Evolutionary conservation across 2,329 filamentous ascomycete genomes (phyloP), one percentile per base, ranked within the genome.

Genomic region (Cephalotrichum gorgonifer): DNA sequence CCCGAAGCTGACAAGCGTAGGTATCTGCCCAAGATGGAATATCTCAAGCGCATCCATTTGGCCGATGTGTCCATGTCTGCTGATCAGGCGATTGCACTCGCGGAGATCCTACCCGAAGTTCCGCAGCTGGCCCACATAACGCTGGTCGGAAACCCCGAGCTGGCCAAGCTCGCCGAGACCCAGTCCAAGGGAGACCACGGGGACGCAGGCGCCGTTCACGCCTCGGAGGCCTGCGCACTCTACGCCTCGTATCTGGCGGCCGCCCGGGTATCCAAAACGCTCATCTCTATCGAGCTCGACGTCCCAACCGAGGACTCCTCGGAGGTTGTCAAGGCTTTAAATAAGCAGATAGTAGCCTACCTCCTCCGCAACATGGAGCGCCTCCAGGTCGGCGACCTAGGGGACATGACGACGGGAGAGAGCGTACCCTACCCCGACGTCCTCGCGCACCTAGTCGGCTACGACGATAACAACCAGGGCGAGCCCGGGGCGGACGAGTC

Each of bases 341-440:
- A 89, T 1, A 94, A 91, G 60, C 90, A 95, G 63, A 86, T 95
- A n/a, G 84, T 96, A 41, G 91, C 88, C 1, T 96, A 96, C 64
- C 95, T 87, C 54, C 74, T 98, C 53, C 81, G 86, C 50, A 98
- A 98, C 58, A 84, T 98, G 72, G 88, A 95, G 62, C 79, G 78
- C 9, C 78, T 85, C 15, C 82, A 87, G 11, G 79, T 88, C 51
- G 75, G 79, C 51, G 68, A 68, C 53, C 58, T 69, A 23, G 64
- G 71, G 2, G 69, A 67, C 47, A 64, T 55, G 47, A 62, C 61
- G 61, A 56, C 57, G 17, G 62, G 61, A 7, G 48, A 51, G 11
- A 26, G 22, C 14, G 30, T 28, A 8, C 53, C 49, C 8, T 94
- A 65, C 48, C 88, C 89, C 4, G 87, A 95, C 54, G 86, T 95